Evolutionary conservation across 768 basidiomycete species (phyloP).

Genomic region (Steccherinum ochraceum): DNA sequence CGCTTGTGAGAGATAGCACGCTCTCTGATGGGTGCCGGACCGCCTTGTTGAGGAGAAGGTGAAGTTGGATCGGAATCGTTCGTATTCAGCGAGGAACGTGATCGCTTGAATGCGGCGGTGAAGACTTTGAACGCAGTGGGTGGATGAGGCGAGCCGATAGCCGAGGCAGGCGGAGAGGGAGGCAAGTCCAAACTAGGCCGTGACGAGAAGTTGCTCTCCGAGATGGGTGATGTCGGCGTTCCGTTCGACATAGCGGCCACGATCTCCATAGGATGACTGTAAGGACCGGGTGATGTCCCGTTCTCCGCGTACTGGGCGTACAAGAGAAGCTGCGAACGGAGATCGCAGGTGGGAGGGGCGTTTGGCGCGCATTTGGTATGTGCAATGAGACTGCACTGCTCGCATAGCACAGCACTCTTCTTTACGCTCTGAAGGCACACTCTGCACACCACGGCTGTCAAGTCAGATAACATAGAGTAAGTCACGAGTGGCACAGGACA

Average conservation of each 20-base stretch:
- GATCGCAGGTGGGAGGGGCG: conserved; percentile 76
- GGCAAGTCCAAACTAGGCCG: conserved; percentile 38
- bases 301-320: conserved; percentile 76
- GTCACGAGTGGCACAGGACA: conserved; percentile 6
- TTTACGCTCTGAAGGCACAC: conserved; percentile 78
- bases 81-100: conserved; percentile 44
- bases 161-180: conserved; percentile 16
- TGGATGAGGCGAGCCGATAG: conserved; percentile 32
- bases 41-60: conserved; percentile 29
- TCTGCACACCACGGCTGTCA: conserved; percentile 76
- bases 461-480: not conserved
- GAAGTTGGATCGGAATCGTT: conserved; percentile 24
- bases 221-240: conserved; percentile 39
- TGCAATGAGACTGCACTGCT: conserved; percentile 83
- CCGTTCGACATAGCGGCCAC: conserved; percentile 26
- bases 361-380: conserved; percentile 72
- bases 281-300: conserved; percentile 46
- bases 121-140: conserved; percentile 62
- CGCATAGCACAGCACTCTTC: conserved; percentile 83
- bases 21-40: conserved; percentile 17
- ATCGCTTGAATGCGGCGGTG: conserved; percentile 51
- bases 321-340: conserved; percentile 71
- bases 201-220: conserved; percentile 48
- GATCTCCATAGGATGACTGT: conserved; percentile 47
- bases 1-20: conserved; percentile 22